Conservation (phyloP, 179 eudicot genomes). For the Silene noctiflora region DNA sequence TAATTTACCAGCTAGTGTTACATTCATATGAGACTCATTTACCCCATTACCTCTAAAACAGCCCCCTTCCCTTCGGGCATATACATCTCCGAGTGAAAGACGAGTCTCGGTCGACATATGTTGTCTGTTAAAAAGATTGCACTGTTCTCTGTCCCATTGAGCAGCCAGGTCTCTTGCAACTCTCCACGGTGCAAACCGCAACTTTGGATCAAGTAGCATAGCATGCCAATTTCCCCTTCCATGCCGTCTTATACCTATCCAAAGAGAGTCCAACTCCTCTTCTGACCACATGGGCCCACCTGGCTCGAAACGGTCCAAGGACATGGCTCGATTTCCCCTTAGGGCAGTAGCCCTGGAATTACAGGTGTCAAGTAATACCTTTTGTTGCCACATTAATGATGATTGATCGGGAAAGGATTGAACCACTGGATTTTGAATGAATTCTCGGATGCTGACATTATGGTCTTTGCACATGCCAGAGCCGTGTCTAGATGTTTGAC, state of each 20-base stretch:
- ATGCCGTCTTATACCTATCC: constrained; percentile 71
- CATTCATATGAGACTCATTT: constrained; percentile 22
- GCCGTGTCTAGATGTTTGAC: constrained; percentile 24
- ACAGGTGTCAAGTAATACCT: constrained; percentile 42
- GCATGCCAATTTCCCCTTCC: constrained; percentile 68
- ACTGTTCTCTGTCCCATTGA: constrained; percentile 57
- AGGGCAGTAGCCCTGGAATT: constrained; percentile 40
- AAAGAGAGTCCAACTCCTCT: constrained; percentile 63
- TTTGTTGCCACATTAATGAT: constrained; percentile 33
- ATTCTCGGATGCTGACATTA: constrained; percentile 25
- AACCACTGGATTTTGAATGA: constrained; percentile 26
- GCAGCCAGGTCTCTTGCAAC: constrained; percentile 47
- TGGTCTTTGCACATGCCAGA: constrained; percentile 16
- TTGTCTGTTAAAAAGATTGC: constrained; percentile 35
- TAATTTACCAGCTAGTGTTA: constrained; percentile 25
- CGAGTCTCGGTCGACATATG: constrained; percentile 28
- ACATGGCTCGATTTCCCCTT: constrained; percentile 38
- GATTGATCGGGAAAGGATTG: constrained; percentile 31
- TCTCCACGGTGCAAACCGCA: constrained; percentile 55
- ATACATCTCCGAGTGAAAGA: constrained; percentile 50
- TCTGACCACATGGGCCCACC: constrained; percentile 49
- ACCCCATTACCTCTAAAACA: constrained; percentile 17
- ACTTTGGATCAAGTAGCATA: constrained; percentile 55
- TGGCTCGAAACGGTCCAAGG: constrained; percentile 34
- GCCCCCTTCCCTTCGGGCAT: constrained; percentile 30